These are phyloP conservation scores for Tinospora cordifolia DNA, from an alignment of 164 flowering plant species.

Conservation along the genomic window DNA sequence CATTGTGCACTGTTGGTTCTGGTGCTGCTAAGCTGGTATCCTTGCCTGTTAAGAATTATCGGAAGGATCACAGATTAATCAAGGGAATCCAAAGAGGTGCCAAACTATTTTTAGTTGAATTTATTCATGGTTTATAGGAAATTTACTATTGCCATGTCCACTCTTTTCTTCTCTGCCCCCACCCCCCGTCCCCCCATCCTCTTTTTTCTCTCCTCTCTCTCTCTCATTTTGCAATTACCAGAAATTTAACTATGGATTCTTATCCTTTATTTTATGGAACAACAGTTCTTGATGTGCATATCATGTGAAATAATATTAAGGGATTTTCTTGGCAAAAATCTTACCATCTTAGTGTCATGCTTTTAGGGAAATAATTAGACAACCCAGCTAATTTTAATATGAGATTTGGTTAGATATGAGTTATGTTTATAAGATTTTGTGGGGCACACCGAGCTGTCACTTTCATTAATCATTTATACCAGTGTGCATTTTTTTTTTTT, in stretches of 20 bases:
- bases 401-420: background rate
- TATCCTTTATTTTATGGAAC: background rate
- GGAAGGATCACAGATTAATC: slow-evolving; percentile 65
- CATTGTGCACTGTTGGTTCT: slow-evolving; percentile 75
- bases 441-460: background rate
- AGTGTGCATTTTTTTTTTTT: background rate
- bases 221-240: too few relatives aligned
- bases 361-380: background rate
- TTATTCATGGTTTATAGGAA: too few relatives aligned
- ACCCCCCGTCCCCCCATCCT: too few relatives aligned
- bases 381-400: background rate
- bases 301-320: background rate
- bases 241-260: background rate
- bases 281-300: background rate
- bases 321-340: background rate
- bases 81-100: slow-evolving; percentile 97
- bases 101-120: background rate
- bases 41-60: slow-evolving; percentile 72
- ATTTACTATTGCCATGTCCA: too few relatives aligned
- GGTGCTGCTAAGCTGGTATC: slow-evolving; percentile 90
- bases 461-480: background rate
- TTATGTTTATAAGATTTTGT: background rate
- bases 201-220: too few relatives aligned
- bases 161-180: too few relatives aligned
- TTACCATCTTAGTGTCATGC: background rate